phyloP scores from a whole-genome alignment of 1,139 yeast genomes.

The Blastobotrys illinoisensis region DNA sequence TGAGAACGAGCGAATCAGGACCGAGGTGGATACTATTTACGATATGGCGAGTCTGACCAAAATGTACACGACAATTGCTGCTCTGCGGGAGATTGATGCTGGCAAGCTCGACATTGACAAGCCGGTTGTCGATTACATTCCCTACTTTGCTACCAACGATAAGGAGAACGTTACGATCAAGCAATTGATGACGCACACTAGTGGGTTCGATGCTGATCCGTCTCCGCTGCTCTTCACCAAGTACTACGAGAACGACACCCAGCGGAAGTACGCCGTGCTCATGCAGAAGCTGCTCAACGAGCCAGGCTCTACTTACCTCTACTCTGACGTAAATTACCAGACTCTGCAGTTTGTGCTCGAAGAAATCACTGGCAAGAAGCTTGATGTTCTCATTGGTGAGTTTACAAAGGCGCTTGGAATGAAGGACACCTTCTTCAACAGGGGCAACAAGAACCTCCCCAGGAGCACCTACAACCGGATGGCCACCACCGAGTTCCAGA shows the following conservation, averaged over 20 bases:
- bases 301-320: slow-evolving; percentile 15
- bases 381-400: slow-evolving; percentile 12
- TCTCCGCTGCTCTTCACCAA: slow-evolving; percentile 10
- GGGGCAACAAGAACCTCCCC: slow-evolving; percentile 2
- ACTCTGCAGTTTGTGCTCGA: slow-evolving; percentile 15
- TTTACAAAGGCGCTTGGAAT: slow-evolving; percentile 14
- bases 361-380: slow-evolving; percentile 8
- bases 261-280: slow-evolving; percentile 11
- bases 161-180: slow-evolving; percentile 14
- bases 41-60: slow-evolving; percentile 16
- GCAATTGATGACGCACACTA: slow-evolving; percentile 19
- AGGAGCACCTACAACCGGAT: slow-evolving; percentile 10
- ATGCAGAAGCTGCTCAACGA: slow-evolving; percentile 9
- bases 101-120: slow-evolving; percentile 10
- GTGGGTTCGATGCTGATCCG: slow-evolving; percentile 19
- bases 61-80: slow-evolving; percentile 18
- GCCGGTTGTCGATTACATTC: slow-evolving; percentile 11
- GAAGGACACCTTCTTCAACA: slow-evolving; percentile 14
- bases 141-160: slow-evolving; percentile 12
- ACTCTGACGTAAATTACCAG: slow-evolving; percentile 17
- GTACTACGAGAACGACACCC: slow-evolving; percentile 6
- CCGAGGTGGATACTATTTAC: slow-evolving; percentile 11
- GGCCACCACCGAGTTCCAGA: slow-evolving; percentile 16
- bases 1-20: slow-evolving; percentile 6
- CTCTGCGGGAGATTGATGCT: slow-evolving; percentile 12